These are phyloP conservation scores for Ceratobasidium sp. DNA, from an alignment of 1,284 basidiomycete genomes.

Conservation along the genomic window DNA sequence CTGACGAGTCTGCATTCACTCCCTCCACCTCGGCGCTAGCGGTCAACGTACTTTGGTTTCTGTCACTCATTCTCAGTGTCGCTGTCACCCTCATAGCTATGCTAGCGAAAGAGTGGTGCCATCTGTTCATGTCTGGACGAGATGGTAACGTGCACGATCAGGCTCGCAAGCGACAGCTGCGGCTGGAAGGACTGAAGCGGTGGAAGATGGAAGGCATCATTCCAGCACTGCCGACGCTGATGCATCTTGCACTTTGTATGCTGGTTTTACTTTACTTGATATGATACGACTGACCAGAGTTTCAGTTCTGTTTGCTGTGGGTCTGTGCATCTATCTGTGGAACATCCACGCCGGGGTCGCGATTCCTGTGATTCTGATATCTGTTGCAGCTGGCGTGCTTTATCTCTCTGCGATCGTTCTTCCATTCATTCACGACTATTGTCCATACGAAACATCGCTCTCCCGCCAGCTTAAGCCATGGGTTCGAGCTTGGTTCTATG, in stretches of 20 bases:
- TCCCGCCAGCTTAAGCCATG: background rate
- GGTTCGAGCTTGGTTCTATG: too few species aligned
- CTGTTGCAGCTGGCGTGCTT: background rate
- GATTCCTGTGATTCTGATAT: background rate
- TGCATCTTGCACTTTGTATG: slow-evolving; percentile 27
- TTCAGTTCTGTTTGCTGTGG: slow-evolving; percentile 19
- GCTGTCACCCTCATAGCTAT: slow-evolving; percentile 6
- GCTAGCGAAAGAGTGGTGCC: slow-evolving; percentile 17
- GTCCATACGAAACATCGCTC: slow-evolving; percentile 10
- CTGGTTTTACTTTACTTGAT: background rate
- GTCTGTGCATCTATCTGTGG: slow-evolving; percentile 14
- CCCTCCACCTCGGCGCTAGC: background rate
- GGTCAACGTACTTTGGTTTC: slow-evolving; percentile 3
- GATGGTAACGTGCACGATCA: background rate
- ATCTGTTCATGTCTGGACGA: background rate
- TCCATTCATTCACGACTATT: background rate
- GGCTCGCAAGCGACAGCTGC: background rate
- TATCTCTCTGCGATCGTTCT: background rate
- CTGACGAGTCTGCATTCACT: background rate
- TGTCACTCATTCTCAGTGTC: background rate
- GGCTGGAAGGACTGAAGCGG: background rate
- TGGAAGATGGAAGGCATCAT: slow-evolving; percentile 18
- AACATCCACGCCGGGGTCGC: slow-evolving; percentile 1
- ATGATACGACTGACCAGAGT: too few species aligned
- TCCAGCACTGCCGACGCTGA: background rate